phyloP scores from a whole-genome alignment of 441 rosid genomes.

The Eutrema salsugineum region DNA sequence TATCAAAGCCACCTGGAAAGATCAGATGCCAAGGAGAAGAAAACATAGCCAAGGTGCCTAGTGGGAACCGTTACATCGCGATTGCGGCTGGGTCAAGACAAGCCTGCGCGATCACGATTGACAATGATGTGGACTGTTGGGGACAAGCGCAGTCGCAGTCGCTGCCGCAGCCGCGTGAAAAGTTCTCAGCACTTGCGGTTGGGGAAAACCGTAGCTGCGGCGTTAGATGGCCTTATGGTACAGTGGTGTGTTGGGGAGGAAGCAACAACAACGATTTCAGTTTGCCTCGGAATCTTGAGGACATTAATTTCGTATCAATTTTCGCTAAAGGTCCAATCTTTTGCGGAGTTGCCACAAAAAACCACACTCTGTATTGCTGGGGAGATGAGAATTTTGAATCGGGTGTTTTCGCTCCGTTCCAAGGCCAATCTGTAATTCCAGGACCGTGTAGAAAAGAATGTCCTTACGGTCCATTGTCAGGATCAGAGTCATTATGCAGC shows the following conservation, averaged over 20 bases:
- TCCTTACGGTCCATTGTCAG: conserved; percentile 22
- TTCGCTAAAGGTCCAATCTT: conserved; percentile 51
- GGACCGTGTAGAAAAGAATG: conserved; percentile 45
- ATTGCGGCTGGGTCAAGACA: conserved; percentile 51
- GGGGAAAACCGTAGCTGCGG: conserved; percentile 56
- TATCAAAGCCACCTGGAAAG: conserved; percentile 24
- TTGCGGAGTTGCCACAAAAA: conserved; percentile 37
- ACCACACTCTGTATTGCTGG: conserved; percentile 58
- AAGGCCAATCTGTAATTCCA: conserved; percentile 34
- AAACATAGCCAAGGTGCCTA: neutral
- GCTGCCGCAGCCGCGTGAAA: conserved; percentile 10
- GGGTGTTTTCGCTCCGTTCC: conserved; percentile 19
- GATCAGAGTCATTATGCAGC: conserved; percentile 30
- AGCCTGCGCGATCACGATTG: conserved; percentile 40
- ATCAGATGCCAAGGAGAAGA: conserved; percentile 20
- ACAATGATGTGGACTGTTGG: conserved; percentile 40
- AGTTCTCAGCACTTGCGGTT: conserved; percentile 45
- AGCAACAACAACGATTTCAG: conserved; percentile 36
- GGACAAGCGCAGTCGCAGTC: conserved; percentile 14
- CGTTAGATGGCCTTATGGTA: conserved; percentile 31
- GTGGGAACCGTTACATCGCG: conserved; percentile 27
- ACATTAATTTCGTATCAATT: conserved; percentile 28
- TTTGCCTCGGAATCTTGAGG: conserved; percentile 34
- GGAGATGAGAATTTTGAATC: conserved; percentile 25
- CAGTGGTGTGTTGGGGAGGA: conserved; percentile 55